phyloP scores from a whole-genome alignment of 2,329 filamentous ascomycete species.

The Lanzia echinophila region DNA sequence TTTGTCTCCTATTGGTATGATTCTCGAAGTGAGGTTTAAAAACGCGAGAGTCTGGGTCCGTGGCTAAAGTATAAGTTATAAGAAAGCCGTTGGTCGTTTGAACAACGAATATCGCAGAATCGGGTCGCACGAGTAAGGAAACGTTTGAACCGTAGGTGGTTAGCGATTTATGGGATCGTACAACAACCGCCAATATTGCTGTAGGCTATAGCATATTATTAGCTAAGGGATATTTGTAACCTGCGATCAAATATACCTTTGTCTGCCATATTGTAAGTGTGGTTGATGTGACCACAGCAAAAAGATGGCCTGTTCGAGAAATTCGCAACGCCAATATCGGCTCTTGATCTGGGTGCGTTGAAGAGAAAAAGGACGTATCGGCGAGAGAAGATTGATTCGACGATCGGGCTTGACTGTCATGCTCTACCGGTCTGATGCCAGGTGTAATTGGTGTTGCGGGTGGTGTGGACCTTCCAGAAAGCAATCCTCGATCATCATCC shows the following conservation, averaged over 20 bases:
- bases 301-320: conserved; percentile 73
- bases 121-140: conserved; percentile 78
- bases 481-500: conserved; percentile 21
- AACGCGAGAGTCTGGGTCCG: conserved; percentile 72
- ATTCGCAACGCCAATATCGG: conserved; percentile 68
- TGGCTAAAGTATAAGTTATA: conserved; percentile 89
- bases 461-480: conserved; percentile 31
- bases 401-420: conserved; percentile 36
- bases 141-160: conserved; percentile 79
- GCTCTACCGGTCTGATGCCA: conserved; percentile 52
- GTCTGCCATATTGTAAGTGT: conserved; percentile 96
- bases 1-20: conserved; percentile 57
- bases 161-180: conserved; percentile 74
- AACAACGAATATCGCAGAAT: conserved; percentile 86
- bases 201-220: conserved; percentile 57
- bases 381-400: conserved; percentile 14
- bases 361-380: conserved; percentile 11
- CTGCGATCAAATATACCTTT: conserved; percentile 51
- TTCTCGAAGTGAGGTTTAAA: conserved; percentile 77
- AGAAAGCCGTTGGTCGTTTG: conserved; percentile 81
- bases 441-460: conserved; percentile 51
- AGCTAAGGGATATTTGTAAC: background rate
- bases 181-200: conserved; percentile 76
- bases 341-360: conserved; percentile 40
- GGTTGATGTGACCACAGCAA: conserved; percentile 79